Evolutionary conservation across 306 rosid species (phyloP).

Genomic region (Hippophae gyantsensis): DNA sequence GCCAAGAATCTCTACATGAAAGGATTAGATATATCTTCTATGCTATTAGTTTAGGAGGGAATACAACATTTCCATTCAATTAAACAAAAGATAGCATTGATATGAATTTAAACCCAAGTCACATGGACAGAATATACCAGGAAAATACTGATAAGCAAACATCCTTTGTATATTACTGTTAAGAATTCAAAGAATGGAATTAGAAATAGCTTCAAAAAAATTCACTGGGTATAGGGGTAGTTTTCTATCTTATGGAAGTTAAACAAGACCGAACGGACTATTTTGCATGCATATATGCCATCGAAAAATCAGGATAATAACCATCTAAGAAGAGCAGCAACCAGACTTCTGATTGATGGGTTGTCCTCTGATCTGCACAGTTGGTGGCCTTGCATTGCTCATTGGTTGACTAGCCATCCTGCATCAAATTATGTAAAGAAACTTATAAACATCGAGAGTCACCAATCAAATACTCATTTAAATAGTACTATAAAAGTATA

Average conservation of each 20-base stretch:
- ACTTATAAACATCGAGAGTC: background rate
- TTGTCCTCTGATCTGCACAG: slow-evolving; percentile 48
- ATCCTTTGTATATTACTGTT: slow-evolving; percentile 31
- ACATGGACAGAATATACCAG: slow-evolving; percentile 8
- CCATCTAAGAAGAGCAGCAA: slow-evolving; percentile 46
- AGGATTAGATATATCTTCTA: no score
- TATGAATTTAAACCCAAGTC: background rate
- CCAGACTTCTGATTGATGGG: slow-evolving; percentile 54
- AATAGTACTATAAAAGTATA: background rate
- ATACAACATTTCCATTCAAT: no score
- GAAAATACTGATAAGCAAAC: slow-evolving; percentile 5
- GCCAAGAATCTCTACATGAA: no score
- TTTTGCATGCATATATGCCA: slow-evolving; percentile 12
- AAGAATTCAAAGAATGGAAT: slow-evolving; percentile 30
- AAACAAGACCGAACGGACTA: background rate
- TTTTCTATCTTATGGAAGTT: slow-evolving; percentile 13
- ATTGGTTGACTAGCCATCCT: slow-evolving; percentile 57
- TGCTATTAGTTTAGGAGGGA: no score
- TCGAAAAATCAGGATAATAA: background rate
- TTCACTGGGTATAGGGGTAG: background rate
- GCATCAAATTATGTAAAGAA: background rate
- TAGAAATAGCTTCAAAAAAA: slow-evolving; percentile 4
- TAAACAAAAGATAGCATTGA: no score
- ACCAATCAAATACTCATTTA: background rate
- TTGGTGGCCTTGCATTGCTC: slow-evolving; percentile 42